Conservation (phyloP, 169 alveolate species). For the Amoebophrya sp. region DNA sequence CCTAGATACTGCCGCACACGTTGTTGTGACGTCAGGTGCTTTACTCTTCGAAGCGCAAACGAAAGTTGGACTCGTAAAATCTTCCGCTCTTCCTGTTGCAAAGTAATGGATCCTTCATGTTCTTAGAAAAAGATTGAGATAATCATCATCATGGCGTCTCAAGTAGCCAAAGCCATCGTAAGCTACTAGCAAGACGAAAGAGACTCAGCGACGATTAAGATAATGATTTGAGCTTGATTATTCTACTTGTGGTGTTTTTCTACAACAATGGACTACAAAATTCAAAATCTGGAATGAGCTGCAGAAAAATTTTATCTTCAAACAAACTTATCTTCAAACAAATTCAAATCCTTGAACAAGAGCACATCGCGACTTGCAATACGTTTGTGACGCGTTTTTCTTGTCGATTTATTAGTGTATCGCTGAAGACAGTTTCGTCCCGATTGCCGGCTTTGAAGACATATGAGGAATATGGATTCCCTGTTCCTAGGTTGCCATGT, state of each 20-base stretch:
- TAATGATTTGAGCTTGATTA: too few relatives aligned
- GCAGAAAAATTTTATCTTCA: too few relatives aligned
- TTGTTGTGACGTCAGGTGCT: slow-evolving; percentile 1
- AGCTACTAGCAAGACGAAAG: too few relatives aligned
- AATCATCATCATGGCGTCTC: neutral
- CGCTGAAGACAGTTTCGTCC: neutral
- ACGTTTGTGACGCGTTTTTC: slow-evolving; percentile 7
- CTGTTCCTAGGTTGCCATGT: neutral
- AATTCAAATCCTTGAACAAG: too few relatives aligned
- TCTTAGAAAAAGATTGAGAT: neutral
- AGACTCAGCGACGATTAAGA: too few relatives aligned
- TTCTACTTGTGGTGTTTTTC: too few relatives aligned
- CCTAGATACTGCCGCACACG: slow-evolving; percentile 7
- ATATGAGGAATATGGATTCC: neutral
- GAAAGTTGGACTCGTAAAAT: neutral
- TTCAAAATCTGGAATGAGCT: too few relatives aligned
- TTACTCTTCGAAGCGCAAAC: neutral
- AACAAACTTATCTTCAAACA: too few relatives aligned
- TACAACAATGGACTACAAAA: too few relatives aligned
- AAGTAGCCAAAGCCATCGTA: too few relatives aligned
- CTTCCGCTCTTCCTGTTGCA: slow-evolving; percentile 9
- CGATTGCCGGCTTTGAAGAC: neutral
- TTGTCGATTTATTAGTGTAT: neutral
- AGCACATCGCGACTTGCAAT: too few relatives aligned
- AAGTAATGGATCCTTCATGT: neutral